Conservation (phyloP, 768 basidiomycete genomes). For the Mycena polygramma region DNA sequence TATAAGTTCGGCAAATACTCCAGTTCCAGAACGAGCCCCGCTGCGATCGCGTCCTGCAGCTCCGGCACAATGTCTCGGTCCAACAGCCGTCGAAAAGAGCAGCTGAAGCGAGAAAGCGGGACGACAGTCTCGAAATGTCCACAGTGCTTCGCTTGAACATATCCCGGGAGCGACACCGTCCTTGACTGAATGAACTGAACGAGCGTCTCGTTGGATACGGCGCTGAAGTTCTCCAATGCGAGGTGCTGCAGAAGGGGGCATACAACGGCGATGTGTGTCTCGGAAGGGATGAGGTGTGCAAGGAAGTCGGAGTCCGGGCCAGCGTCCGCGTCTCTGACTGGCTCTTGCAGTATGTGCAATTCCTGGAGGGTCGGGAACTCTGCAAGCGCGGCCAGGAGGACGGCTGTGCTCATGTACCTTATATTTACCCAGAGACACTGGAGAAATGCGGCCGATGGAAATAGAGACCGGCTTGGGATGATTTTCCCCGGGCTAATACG, state of each 20-base stretch:
- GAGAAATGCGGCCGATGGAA: not conserved
- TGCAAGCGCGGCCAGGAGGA: not conserved
- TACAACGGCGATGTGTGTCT: not conserved
- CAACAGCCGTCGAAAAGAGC: too few species aligned
- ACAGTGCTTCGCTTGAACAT: too few species aligned
- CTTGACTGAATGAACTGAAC: not conserved
- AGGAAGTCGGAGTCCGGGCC: not conserved
- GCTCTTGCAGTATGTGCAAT: not conserved
- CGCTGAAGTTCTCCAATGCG: not conserved
- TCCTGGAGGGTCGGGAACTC: not conserved
- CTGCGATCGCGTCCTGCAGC: too few species aligned
- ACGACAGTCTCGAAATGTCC: not conserved
- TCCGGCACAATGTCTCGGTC: too few species aligned
- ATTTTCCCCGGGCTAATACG: not conserved
- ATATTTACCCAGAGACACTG: not conserved
- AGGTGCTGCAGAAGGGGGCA: not conserved
- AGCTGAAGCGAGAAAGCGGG: not conserved
- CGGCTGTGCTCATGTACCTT: not conserved
- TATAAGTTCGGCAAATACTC: too few species aligned
- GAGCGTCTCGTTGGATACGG: not conserved
- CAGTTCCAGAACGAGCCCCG: too few species aligned
- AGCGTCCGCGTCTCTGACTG: not conserved
- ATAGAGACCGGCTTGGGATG: not conserved
- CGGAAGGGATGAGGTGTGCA: not conserved
- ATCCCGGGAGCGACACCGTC: not conserved